These are phyloP conservation scores for Butyriboletus loyo DNA, from an alignment of 768 basidiomycete species.

Conservation along the genomic window DNA sequence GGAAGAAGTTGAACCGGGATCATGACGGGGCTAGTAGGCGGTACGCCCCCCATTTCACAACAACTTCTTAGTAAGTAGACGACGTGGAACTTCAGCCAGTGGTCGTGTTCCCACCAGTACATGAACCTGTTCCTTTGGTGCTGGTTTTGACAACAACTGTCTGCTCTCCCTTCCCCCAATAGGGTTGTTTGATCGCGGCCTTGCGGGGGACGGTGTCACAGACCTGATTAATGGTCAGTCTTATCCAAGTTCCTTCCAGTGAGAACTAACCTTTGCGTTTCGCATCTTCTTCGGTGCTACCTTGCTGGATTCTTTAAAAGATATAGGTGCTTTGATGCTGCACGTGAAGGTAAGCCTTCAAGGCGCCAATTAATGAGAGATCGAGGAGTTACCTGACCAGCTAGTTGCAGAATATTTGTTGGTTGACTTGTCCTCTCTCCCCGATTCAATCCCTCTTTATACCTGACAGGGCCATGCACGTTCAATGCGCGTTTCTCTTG, in stretches of 20 bases:
- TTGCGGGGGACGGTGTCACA: neutral
- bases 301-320: neutral
- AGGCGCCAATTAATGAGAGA: neutral
- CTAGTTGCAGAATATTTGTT: neutral
- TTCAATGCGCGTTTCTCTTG: neutral
- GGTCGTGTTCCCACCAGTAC: neutral
- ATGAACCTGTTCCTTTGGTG: neutral
- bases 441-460: slow-evolving; percentile 11
- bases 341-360: neutral
- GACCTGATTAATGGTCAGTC: slow-evolving; percentile 10
- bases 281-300: slow-evolving; percentile 3
- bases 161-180: neutral
- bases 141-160: neutral
- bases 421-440: neutral
- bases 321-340: slow-evolving; percentile 2
- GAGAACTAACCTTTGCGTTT: slow-evolving; percentile 6
- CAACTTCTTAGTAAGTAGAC: no score
- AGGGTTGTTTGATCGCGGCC: slow-evolving; percentile 13
- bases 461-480: neutral
- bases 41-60: neutral
- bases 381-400: slow-evolving; percentile 8
- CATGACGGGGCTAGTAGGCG: no score
- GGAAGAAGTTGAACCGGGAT: neutral
- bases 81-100: neutral
- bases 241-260: neutral